phyloP scores from a whole-genome alignment of 345 rosid species.

The Sonneratia alba region DNA sequence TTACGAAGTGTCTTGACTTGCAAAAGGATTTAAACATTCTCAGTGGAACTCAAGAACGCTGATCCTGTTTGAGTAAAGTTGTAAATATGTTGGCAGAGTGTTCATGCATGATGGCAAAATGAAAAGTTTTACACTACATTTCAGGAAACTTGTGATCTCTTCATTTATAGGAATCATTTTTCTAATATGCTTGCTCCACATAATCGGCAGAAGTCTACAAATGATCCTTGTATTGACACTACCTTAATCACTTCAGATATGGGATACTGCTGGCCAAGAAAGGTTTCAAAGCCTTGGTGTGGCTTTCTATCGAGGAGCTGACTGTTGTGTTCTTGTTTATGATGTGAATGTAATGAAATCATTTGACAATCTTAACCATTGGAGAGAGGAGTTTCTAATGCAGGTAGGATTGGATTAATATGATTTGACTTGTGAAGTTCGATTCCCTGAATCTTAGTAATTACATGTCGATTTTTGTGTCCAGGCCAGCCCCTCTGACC shows the following conservation, averaged over 20 bases:
- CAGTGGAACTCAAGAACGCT: not conserved
- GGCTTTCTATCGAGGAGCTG: constrained; percentile 82
- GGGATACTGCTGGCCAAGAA: constrained; percentile 95
- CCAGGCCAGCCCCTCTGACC: constrained; percentile 86
- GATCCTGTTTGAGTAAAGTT: too few relatives aligned
- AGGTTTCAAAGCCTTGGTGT: constrained; percentile 87
- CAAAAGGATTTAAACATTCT: not conserved
- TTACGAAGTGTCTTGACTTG: not conserved
- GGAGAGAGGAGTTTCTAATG: constrained; percentile 85
- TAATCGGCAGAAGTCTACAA: not conserved
- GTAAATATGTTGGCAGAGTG: not conserved
- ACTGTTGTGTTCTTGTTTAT: constrained; percentile 79
- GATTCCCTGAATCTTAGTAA: not conserved
- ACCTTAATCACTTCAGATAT: constrained; percentile 35
- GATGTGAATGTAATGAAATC: constrained; percentile 90
- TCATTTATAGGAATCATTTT: not conserved
- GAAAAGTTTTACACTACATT: not conserved
- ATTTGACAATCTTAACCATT: constrained; percentile 76
- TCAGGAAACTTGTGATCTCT: not conserved
- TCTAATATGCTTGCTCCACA: not conserved
- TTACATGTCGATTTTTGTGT: not conserved
- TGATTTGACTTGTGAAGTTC: not conserved
- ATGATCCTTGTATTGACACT: not conserved
- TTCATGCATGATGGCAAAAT: not conserved
- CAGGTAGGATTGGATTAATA: constrained; percentile 31